Evolutionary conservation across 495 filamentous ascomycete species (phyloP).

Genomic region (Penicillium lagena): DNA sequence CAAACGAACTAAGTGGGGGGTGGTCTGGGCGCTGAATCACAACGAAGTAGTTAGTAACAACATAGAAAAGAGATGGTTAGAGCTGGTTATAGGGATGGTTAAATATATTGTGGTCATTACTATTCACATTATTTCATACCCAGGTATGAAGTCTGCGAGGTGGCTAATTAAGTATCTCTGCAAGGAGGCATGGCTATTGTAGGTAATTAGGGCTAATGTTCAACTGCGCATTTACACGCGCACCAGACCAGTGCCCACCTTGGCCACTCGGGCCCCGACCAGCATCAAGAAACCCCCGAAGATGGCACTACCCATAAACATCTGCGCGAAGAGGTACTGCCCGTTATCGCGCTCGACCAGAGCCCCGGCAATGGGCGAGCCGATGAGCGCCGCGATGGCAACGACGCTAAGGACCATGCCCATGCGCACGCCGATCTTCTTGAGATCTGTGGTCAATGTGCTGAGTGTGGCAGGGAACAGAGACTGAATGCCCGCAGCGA

Average conservation of each 20-base stretch:
- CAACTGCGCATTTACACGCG: constrained; percentile 16
- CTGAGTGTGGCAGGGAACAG: constrained; percentile 56
- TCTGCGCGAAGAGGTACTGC: constrained; percentile 51
- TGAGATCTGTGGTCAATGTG: constrained; percentile 56
- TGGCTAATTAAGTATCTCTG: no score
- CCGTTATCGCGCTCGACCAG: constrained; percentile 46
- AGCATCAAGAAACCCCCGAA: constrained; percentile 46
- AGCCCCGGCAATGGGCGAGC: constrained; percentile 67
- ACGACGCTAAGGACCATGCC: constrained; percentile 78
- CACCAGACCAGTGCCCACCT: constrained; percentile 23
- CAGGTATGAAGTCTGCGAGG: no score
- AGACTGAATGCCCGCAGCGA: constrained; percentile 61
- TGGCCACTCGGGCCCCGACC: constrained; percentile 39
- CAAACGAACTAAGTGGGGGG: not conserved
- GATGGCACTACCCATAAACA: constrained; percentile 40
- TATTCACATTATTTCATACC: no score
- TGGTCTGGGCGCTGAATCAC: no score
- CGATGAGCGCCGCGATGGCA: constrained; percentile 65
- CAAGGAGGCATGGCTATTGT: no score
- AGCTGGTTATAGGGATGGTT: no score
- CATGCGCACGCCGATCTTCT: constrained; percentile 64
- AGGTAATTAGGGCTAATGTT: not conserved
- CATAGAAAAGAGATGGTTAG: no score
- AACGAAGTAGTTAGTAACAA: no score
- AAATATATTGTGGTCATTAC: no score